These are phyloP conservation scores for Rhizopus stolonifer DNA, from an alignment of 371 early-diverging fungal genomes.

Conservation along the genomic window DNA sequence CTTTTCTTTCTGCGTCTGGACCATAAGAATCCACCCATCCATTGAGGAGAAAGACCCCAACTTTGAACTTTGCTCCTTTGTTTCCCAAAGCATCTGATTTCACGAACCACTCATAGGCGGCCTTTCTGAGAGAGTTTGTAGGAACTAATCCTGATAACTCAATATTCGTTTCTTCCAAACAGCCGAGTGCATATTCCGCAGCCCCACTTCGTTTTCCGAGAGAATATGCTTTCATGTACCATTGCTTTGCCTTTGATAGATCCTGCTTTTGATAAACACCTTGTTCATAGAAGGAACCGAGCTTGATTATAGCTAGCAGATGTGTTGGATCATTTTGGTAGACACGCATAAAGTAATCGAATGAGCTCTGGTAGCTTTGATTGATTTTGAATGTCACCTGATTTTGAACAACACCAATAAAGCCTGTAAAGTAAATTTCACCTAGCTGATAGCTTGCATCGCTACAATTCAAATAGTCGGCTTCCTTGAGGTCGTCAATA, in stretches of 20 bases:
- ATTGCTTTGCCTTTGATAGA: constrained; percentile 3
- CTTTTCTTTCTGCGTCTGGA: not conserved
- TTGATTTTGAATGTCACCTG: constrained; percentile 3
- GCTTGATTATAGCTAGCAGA: constrained; percentile 9
- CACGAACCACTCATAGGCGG: constrained; percentile 20
- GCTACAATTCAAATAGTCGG: constrained; percentile 14
- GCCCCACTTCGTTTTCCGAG: constrained; percentile 5
- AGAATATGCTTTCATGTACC: constrained; percentile 10
- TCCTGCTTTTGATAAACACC: constrained; percentile 6
- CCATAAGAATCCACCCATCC: constrained; percentile 7
- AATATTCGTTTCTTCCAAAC: constrained; percentile 15
- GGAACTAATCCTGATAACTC: not conserved
- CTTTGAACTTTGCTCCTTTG: constrained; percentile 18
- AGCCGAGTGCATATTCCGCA: constrained; percentile 25
- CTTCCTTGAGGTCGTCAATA: constrained; percentile 21
- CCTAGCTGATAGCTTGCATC: constrained; percentile 22
- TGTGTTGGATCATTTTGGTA: not conserved
- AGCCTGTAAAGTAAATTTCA: constrained; percentile 16
- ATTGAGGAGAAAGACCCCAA: constrained; percentile 16
- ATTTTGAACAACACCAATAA: constrained; percentile 9
- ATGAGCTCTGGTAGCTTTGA: not conserved
- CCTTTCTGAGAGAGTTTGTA: constrained; percentile 1
- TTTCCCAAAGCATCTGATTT: constrained; percentile 13
- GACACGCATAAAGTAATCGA: constrained; percentile 6
- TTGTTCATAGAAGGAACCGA: constrained; percentile 18